Base-by-base conservation (phyloP, 2,329 filamentous ascomycete species). In the Talaromyces sp. region DNA sequence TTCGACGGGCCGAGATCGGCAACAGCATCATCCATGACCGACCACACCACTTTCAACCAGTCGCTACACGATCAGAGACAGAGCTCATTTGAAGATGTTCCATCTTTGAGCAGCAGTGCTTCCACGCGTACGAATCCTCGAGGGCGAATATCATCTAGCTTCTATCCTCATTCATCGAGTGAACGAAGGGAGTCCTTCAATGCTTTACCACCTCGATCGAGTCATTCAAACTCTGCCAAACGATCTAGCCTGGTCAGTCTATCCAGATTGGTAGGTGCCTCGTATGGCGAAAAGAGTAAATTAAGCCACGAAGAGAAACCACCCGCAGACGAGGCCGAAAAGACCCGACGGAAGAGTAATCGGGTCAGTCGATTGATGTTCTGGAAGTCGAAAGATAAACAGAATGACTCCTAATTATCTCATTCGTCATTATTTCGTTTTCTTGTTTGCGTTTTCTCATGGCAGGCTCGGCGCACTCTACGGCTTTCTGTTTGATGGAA, bases 301-400 rank as follows among this genome's bases (percentile, higher is more conserved):
- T 73, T 81, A 37, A 77, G 76, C 54, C 74, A 81, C 56, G 79
- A 80, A 64, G 79, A 81, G 69, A 80, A 80, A 63, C 76, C 79
- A 19, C 76, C 78, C 0, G 68, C 72, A 16, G 79, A 80, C 43
- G 71, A 74, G n/a, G 66, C 70, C n/a, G 76, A 78, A 35, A 78
- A 72, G 64, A 70, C 72, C 19, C 81, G 77, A 68, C 81, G 78
- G 71, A 82, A 81, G 69, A 73, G 74, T 47, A 77, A 76, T 63
- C 75, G 81, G 60, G 76, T 83, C 41, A 82, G 79, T 69, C 70
- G 83, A 52, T 80, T 83, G 76, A 76, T 80, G 66, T 83, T 83
- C 68, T 83, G 81, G 81, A 80, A 79, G 70, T 71, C 74, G 27
- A 83, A 80, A 69, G 81, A 82, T 60, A 82, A 81, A 66, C 73